Base-by-base conservation (phyloP, 1,284 basidiomycete genomes). In the Megacollybia platyphylla region DNA sequence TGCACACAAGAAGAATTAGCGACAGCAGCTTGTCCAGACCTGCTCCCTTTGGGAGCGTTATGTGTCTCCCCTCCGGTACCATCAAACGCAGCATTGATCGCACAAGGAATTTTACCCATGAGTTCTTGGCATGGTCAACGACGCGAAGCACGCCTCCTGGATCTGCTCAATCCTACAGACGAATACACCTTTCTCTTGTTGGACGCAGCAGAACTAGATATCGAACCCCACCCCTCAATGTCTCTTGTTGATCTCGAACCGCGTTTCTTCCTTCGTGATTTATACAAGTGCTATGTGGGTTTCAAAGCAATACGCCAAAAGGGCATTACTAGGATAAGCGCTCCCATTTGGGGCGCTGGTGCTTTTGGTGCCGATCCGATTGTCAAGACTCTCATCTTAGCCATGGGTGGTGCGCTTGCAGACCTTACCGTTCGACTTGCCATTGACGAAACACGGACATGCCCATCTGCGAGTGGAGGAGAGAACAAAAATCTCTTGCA, bases 31-130 rank as follows among this genome's bases (percentile, higher is more conserved):
- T 40, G 39, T 13, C 39, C 39, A 29, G 39, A 40, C 2, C 18
- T 40, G n/a, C 39, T 40, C n/a, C 39, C 39, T 40, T 15, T 40
- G 18, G 26, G 15, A 13, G 18, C 39, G 13, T 27, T 40, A 9
- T 40, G 15, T 15, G 15, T 34, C 10, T 11, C 15, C 4, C 31
- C 31, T 34, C 18, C 39, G 26, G 26, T 40, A n/a, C 18, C 39
- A 27, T 5, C 18, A 28, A 10, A 28, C n/a, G 18, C 11, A 27
- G 39, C 11, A 5, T 10, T 28, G 4, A 20, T 28, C n/a, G 39
- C 39, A 27, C 24, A 26, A 29, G 39, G 39, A 18, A 40, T 40
- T n/a, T n/a, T 40, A 29, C 39, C 39, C 17, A 40, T 20, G 26
- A 20, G 24, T 27, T 40, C 18, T 26, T 40, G 39, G 39, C n/a